phyloP scores from a whole-genome alignment of 2,329 filamentous ascomycete genomes.

The Cephalotrichum gorgonifer region DNA sequence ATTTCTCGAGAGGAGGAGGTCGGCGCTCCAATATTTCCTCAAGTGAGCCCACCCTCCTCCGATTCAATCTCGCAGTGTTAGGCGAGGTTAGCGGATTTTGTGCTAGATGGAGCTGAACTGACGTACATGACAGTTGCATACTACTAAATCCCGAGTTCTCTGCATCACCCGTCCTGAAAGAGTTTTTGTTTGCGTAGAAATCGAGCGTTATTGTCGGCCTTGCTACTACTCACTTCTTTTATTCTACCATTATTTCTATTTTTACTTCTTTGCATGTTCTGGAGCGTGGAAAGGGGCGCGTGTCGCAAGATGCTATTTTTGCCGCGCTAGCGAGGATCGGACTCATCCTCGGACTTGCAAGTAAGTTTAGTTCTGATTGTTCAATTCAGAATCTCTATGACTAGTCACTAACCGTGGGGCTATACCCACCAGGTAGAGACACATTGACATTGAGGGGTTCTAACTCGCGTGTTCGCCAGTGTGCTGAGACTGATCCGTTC shows the following conservation, averaged over 20 bases:
- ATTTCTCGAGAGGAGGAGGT: conserved; percentile 76
- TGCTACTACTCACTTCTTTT: not conserved
- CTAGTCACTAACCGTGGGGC: too few species aligned
- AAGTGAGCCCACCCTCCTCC: conserved; percentile 51
- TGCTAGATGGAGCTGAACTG: not conserved
- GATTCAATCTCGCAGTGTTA: not conserved
- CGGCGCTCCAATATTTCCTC: conserved; percentile 82
- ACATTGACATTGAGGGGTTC: too few species aligned
- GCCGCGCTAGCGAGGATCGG: too few species aligned
- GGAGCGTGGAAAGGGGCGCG: too few species aligned
- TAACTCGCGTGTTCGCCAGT: too few species aligned
- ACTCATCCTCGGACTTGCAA: too few species aligned
- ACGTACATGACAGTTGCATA: conserved; percentile 54
- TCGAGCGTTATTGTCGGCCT: conserved; percentile 10
- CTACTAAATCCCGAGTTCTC: conserved; percentile 90
- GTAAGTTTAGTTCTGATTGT: too few species aligned
- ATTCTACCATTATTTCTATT: not conserved
- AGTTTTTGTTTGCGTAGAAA: conserved; percentile 65
- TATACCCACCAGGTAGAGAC: too few species aligned
- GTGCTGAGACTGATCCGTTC: too few species aligned
- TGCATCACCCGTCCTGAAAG: conserved; percentile 79
- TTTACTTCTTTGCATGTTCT: too few species aligned
- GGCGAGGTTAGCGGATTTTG: not conserved
- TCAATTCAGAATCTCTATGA: too few species aligned
- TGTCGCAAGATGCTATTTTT: too few species aligned